phyloP scores from a whole-genome alignment of 2,329 filamentous ascomycete species.

The Paraphaeosphaeria sporulosa region DNA sequence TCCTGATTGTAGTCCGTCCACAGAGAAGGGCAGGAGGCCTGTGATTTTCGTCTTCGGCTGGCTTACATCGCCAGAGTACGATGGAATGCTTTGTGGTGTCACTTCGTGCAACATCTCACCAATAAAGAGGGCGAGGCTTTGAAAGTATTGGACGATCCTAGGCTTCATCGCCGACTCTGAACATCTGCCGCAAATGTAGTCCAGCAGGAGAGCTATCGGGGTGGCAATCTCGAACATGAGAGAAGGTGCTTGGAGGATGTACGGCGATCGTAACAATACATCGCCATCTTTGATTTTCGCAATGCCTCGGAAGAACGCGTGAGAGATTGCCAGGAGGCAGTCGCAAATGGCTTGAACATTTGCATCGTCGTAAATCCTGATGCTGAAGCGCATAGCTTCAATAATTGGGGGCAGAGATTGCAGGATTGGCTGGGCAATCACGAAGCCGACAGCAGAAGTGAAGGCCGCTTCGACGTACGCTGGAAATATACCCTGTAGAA shows the following conservation, averaged over 20 bases:
- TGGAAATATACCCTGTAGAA: conserved; percentile 64
- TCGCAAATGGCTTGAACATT: conserved; percentile 48
- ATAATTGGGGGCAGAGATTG: conserved; percentile 55
- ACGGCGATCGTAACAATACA: conserved; percentile 47
- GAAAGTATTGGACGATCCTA: conserved; percentile 49
- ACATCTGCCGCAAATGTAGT: conserved; percentile 56
- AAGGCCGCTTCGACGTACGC: conserved; percentile 62
- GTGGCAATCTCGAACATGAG: conserved; percentile 53
- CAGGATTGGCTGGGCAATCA: conserved; percentile 62
- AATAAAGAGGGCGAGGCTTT: conserved; percentile 48
- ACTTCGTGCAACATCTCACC: conserved; percentile 32
- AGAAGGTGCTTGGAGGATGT: conserved; percentile 49
- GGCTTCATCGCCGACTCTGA: conserved; percentile 25
- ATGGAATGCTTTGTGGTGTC: conserved; percentile 23
- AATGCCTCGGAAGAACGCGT: conserved; percentile 48
- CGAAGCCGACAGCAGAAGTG: conserved; percentile 56
- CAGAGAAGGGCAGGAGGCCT: conserved; percentile 37
- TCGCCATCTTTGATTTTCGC: conserved; percentile 46
- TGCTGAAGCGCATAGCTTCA: conserved; percentile 53
- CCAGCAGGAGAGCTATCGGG: conserved; percentile 52
- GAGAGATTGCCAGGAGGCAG: conserved; percentile 50
- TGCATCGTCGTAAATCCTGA: conserved; percentile 52
- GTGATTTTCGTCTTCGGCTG: conserved; percentile 6
- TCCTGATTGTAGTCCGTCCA: conserved; percentile 53
- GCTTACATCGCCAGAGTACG: conserved; percentile 22